Percentiles rank a stretch among this genome's conserved stretches.
Conservation (phyloP, 345 rosid species). For the Eucalyptus grandis region DNA sequence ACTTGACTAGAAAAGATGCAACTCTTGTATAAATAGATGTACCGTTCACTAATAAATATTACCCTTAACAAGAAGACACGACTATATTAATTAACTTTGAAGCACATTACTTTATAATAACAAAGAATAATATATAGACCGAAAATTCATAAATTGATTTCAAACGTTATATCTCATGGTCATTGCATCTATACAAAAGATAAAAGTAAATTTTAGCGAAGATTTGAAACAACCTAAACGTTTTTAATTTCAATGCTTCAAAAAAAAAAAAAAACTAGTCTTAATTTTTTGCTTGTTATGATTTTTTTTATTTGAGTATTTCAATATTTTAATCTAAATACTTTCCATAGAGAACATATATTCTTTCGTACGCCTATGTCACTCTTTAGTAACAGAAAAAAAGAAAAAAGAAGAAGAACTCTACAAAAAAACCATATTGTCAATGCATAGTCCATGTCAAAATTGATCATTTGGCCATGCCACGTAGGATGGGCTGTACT, state of each 20-base stretch:
- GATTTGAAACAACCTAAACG: not conserved
- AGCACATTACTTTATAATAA: not conserved
- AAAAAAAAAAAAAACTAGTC: not conserved
- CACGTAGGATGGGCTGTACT: fast-evolving
- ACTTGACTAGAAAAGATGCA: not conserved
- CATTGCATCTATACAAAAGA: not conserved
- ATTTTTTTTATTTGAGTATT: not conserved
- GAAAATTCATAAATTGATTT: not conserved
- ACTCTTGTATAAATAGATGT: not conserved
- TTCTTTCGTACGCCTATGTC: not conserved
- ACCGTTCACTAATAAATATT: not conserved
- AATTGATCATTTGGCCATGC: fast-evolving
- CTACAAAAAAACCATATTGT: not conserved
- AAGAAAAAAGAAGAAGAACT: not conserved
- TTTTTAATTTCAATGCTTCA: not conserved
- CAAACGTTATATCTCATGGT: not conserved
- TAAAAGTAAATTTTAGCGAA: not conserved
- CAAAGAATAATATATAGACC: not conserved
- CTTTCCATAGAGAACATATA: not conserved
- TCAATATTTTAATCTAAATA: not conserved
- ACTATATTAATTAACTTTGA: not conserved
- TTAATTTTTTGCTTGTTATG: not conserved
- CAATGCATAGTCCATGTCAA: not conserved
- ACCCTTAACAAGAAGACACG: not conserved
- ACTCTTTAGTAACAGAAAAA: not conserved